phyloP scores from a whole-genome alignment of 2,329 filamentous ascomycete genomes.

The Lasiodiplodia citricola region DNA sequence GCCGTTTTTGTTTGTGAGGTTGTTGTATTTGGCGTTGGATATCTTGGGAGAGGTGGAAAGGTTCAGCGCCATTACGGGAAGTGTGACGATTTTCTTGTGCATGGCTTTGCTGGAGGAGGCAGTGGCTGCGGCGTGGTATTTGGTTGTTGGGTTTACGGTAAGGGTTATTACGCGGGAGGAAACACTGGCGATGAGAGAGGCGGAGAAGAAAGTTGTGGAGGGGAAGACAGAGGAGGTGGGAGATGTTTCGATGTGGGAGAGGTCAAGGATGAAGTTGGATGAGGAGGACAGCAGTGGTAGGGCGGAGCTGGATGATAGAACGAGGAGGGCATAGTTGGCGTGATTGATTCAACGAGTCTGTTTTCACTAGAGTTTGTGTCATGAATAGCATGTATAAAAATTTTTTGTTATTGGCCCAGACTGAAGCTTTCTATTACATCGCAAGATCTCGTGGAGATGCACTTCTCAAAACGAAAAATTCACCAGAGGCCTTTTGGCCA shows the following conservation, averaged over 20 bases:
- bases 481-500: too few relatives aligned
- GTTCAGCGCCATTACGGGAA: neutral
- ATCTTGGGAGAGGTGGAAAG: neutral
- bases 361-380: neutral
- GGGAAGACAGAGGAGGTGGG: neutral
- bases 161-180: neutral
- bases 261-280: neutral
- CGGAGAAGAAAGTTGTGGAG: neutral
- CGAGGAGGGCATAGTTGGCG: neutral
- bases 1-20: neutral
- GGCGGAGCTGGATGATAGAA: neutral
- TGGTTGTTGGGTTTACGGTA: neutral
- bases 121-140: neutral
- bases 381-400: neutral
- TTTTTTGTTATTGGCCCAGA: neutral
- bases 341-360: neutral
- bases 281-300: neutral
- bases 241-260: neutral
- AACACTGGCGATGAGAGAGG: neutral
- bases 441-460: neutral
- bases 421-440: neutral
- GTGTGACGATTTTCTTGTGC: neutral
- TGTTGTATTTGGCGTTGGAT: neutral
- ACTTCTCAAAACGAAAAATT: too few relatives aligned
- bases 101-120: slow-evolving; percentile 4